A percentile compares a stretch with the other conserved stretches of the same genome.
Conservation (phyloP, 2,329 filamentous ascomycete species). For the Epichloe uncinata region DNA sequence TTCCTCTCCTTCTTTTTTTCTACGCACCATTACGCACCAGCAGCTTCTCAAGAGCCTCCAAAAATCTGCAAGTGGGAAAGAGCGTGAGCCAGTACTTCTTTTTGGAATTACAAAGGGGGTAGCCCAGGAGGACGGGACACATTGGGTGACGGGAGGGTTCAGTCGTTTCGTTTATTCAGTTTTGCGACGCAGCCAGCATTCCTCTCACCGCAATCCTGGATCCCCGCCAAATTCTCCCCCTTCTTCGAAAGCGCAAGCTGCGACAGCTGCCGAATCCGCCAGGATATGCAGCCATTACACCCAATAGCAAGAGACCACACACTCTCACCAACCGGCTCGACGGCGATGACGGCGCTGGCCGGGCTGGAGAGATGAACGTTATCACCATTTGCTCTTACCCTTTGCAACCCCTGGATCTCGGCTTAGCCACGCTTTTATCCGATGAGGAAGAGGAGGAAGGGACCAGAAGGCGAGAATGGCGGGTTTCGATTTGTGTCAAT, state of each 20-base stretch:
- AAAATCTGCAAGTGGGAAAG: not conserved
- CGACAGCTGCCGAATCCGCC: not conserved
- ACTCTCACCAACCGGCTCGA: constrained; percentile 1
- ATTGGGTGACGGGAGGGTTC: not conserved
- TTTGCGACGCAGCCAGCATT: not conserved
- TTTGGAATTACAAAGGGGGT: too few species aligned
- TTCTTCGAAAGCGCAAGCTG: constrained; percentile 4
- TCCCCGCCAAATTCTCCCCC: not conserved
- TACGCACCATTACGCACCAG: not conserved
- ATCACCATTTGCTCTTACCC: constrained; percentile 10
- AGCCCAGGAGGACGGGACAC: too few species aligned
- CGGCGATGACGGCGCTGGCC: not conserved
- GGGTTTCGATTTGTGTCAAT: constrained; percentile 12
- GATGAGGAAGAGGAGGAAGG: constrained; percentile 1
- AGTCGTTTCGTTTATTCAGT: not conserved
- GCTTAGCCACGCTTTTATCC: not conserved
- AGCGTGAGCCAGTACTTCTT: too few species aligned
- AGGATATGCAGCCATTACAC: constrained; percentile 5
- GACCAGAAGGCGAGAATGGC: constrained; percentile 11
- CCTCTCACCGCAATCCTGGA: not conserved
- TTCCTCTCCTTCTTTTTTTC: not conserved
- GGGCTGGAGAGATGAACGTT: constrained; percentile 10
- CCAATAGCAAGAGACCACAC: constrained; percentile 2
- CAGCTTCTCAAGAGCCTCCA: not conserved
- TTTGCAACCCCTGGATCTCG: constrained; percentile 4